These are phyloP conservation scores for Globisporangium yorkense DNA, from an alignment of 352 stramenopile species.

Conservation along the genomic window DNA sequence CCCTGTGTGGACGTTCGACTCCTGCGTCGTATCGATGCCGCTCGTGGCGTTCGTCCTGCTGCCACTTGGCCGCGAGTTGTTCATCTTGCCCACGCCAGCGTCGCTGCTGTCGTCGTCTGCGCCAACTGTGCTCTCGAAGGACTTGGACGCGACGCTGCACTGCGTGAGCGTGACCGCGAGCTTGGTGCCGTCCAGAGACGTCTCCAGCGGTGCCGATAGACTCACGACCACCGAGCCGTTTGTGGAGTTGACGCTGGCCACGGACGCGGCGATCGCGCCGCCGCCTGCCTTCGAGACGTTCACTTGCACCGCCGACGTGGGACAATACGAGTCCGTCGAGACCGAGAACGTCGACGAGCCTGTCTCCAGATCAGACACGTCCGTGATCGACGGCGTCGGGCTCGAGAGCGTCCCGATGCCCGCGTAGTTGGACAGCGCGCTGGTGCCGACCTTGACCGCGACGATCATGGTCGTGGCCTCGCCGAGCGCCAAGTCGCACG, in stretches of 20 bases:
- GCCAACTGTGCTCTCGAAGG: conserved; percentile 16
- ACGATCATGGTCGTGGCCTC: conserved; percentile 37
- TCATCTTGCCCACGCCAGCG: conserved; percentile 4
- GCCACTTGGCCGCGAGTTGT: conserved; percentile 1
- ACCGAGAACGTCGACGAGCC: conserved; percentile 34
- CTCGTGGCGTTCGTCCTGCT: background rate
- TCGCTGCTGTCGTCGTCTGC: conserved; percentile 12
- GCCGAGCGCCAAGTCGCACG: conserved; percentile 34
- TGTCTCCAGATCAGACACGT: conserved; percentile 21
- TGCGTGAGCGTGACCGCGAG: conserved; percentile 41
- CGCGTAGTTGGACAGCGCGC: conserved; percentile 35
- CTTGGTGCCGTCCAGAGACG: conserved; percentile 21
- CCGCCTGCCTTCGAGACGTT: conserved; percentile 18
- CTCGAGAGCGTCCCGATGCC: conserved; percentile 37
- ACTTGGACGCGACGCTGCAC: conserved; percentile 27
- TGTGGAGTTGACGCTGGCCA: conserved; percentile 17
- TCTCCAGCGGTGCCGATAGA: conserved; percentile 27
- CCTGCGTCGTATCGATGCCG: conserved; percentile 34
- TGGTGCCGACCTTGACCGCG: conserved; percentile 44
- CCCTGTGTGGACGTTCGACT: conserved; percentile 37
- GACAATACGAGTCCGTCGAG: conserved; percentile 37
- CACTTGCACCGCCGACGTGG: conserved; percentile 23
- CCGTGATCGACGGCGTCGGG: conserved; percentile 22
- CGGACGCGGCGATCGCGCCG: conserved; percentile 2
- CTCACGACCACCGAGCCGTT: conserved; percentile 40